A percentile compares a stretch with the other conserved stretches of the same genome.
These are phyloP conservation scores for Pseudozyma tsukubaensis DNA, from an alignment of 1,284 basidiomycete species.

Conservation along the genomic window DNA sequence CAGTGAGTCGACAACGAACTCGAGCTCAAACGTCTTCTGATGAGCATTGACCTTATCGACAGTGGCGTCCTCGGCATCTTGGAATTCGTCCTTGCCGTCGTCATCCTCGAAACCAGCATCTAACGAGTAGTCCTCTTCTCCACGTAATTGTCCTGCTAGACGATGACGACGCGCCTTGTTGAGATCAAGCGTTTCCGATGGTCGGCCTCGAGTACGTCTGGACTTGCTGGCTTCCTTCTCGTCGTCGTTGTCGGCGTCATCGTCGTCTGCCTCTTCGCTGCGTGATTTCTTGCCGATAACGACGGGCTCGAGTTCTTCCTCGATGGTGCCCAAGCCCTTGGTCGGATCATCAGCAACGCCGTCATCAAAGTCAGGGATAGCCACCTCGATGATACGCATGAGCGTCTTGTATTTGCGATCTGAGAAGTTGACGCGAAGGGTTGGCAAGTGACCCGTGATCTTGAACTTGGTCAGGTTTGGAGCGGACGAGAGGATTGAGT, in stretches of 20 bases:
- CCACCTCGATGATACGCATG: slow-evolving; percentile 91
- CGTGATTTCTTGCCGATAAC: slow-evolving; percentile 17
- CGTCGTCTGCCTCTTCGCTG: slow-evolving; percentile 10
- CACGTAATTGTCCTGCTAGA: slow-evolving; percentile 59
- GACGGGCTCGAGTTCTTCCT: slow-evolving; percentile 44
- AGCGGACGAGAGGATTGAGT: slow-evolving; percentile 89
- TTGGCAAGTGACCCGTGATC: slow-evolving; percentile 88
- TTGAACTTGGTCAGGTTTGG: slow-evolving; percentile 90
- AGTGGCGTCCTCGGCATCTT: slow-evolving; percentile 62
- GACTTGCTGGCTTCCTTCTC: slow-evolving; percentile 14
- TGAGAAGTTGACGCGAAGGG: slow-evolving; percentile 91
- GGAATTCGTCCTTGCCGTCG: slow-evolving; percentile 59
- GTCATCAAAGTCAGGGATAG: slow-evolving; percentile 85
- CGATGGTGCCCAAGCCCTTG: slow-evolving; percentile 36
- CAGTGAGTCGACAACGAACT: slow-evolving; percentile 89
- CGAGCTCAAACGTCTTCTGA: slow-evolving; percentile 88
- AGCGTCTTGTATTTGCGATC: slow-evolving; percentile 94
- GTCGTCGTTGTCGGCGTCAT: slow-evolving; percentile 16
- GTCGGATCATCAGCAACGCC: slow-evolving; percentile 59
- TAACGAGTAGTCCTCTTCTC: slow-evolving; percentile 58
- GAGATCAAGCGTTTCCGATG: slow-evolving; percentile 51
- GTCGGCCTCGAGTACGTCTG: slow-evolving; percentile 26
- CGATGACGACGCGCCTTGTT: slow-evolving; percentile 56
- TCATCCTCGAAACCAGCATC: slow-evolving; percentile 56
- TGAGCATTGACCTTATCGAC: slow-evolving; percentile 71